phyloP scores from a whole-genome alignment of 371 early-diverging fungal genomes.

The Rhizomucor miehei region DNA sequence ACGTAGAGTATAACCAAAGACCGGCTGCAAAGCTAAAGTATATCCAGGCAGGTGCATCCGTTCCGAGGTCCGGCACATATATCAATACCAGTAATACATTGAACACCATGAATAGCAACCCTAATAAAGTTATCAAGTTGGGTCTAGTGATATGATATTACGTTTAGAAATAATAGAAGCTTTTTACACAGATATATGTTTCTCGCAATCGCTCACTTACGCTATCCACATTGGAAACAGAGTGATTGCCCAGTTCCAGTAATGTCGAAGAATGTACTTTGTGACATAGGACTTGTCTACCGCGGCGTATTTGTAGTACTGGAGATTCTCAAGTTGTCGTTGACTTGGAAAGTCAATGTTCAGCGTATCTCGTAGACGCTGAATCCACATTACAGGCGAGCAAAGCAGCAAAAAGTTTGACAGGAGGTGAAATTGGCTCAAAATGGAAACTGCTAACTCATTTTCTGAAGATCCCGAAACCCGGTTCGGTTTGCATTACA shows the following conservation, averaged over 20 bases:
- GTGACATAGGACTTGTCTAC: constrained; percentile 87
- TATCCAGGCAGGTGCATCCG: constrained; percentile 80
- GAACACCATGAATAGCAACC: constrained; percentile 83
- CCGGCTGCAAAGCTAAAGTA: constrained; percentile 86
- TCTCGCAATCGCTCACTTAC: constrained; percentile 46
- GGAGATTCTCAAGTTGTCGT: constrained; percentile 71
- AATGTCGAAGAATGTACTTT: constrained; percentile 80
- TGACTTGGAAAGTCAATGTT: constrained; percentile 36
- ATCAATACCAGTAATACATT: constrained; percentile 73
- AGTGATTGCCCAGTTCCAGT: constrained; percentile 89
- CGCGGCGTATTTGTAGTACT: constrained; percentile 78
- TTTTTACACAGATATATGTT: neutral
- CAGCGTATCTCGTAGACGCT: constrained; percentile 3
- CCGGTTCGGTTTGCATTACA: too few relatives aligned
- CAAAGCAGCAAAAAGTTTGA: neutral
- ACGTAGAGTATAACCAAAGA: constrained; percentile 93
- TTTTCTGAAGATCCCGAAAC: too few relatives aligned
- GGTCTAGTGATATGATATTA: constrained; percentile 64
- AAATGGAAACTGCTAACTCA: neutral
- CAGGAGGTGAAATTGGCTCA: too few relatives aligned
- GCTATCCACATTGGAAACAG: constrained; percentile 94
- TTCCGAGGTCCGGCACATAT: constrained; percentile 72
- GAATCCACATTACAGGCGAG: constrained; percentile 2
- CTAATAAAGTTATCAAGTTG: constrained; percentile 96
- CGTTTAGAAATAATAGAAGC: neutral